Conservation (phyloP, 495 filamentous ascomycete genomes). For the Daldinia bambusicola region DNA sequence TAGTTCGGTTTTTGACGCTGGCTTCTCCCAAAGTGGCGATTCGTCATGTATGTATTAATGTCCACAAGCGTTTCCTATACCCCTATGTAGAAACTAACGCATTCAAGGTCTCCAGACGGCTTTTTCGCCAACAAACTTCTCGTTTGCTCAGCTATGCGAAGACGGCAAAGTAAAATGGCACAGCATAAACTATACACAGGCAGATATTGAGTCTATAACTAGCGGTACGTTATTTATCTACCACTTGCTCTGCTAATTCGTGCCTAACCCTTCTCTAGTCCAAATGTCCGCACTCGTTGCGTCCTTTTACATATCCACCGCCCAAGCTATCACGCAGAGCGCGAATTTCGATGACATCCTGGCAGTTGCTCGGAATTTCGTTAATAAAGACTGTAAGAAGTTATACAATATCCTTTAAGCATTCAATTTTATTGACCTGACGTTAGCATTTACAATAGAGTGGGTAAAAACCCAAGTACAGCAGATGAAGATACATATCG, state of each 20-base stretch:
- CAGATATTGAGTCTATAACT: conserved; percentile 52
- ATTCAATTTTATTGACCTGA: conserved; percentile 44
- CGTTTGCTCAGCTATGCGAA: conserved; percentile 69
- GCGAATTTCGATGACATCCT: conserved; percentile 77
- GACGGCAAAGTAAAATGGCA: conserved; percentile 73
- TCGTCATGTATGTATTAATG: conserved; percentile 40
- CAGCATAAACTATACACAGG: conserved; percentile 65
- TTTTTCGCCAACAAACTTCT: conserved; percentile 79
- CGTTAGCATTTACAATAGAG: conserved; percentile 58
- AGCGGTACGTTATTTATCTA: conserved; percentile 53
- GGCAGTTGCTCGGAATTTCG: conserved; percentile 67
- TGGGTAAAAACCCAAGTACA: conserved; percentile 72
- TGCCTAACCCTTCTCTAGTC: conserved; percentile 45
- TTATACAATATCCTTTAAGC: not conserved
- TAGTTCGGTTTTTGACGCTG: conserved; percentile 42
- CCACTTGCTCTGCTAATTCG: not conserved
- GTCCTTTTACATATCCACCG: conserved; percentile 69
- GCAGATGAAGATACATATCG: conserved; percentile 71
- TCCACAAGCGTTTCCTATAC: not conserved
- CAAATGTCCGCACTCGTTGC: conserved; percentile 66
- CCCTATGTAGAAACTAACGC: conserved; percentile 33
- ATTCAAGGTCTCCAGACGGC: conserved; percentile 69
- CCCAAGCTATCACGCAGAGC: conserved; percentile 48
- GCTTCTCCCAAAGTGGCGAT: conserved; percentile 37
- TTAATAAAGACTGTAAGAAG: conserved; percentile 50